Evolutionary conservation across 176 grass and related monocot species (phyloP), one percentile per base, ranked within the genome.

Genomic region (Hordeum marinum): DNA sequence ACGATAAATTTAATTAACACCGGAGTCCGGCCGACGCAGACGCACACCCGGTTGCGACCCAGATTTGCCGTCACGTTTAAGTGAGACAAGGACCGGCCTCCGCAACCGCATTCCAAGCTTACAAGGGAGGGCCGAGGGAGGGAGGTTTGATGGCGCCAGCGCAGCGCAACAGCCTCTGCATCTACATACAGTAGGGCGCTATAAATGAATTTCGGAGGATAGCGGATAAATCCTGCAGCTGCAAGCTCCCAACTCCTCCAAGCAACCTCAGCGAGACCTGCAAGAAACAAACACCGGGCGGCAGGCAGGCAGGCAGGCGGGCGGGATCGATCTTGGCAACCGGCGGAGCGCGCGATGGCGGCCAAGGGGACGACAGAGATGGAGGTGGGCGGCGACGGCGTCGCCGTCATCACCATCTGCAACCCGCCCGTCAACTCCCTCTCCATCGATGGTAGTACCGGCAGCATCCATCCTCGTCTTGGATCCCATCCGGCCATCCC

Each of bases 351-450:
- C 25, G 66, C 26, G 72, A 91, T 90, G 89, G 68, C 87, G 72
- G 86, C 87, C 48, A 98, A 94, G 80, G 91, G 88, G 72, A 87
- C 59, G 60, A 98, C 96, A 12, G 87, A 89, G 82, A 85, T 98
- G 80, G 89, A 95, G 77, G 91, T 95, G 17, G 96, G 93, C 29
- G 86, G 80, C 14, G 96, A 98, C 34, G 93, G 93, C 45, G 93
- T 98, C 20, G 96, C 93, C 21, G 78, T 98, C 82, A 95, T 98
- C 83, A 94, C 93, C 81, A 94, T 98, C 87, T 60, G 79, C 65
- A 94, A 98, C 37, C 96, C 93, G 27, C 93, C 96, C 27, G 90
- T 98, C 25, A 98, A 98, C 78, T 92, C 89, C 9, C 93, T 98
- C 48, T 90, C 89, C 27, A 15, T 92, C 54, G 93, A 95, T n/a